Base-by-base conservation (phyloP, 1,139 yeast genomes). In the Kurtzmaniella quercitrusa region DNA sequence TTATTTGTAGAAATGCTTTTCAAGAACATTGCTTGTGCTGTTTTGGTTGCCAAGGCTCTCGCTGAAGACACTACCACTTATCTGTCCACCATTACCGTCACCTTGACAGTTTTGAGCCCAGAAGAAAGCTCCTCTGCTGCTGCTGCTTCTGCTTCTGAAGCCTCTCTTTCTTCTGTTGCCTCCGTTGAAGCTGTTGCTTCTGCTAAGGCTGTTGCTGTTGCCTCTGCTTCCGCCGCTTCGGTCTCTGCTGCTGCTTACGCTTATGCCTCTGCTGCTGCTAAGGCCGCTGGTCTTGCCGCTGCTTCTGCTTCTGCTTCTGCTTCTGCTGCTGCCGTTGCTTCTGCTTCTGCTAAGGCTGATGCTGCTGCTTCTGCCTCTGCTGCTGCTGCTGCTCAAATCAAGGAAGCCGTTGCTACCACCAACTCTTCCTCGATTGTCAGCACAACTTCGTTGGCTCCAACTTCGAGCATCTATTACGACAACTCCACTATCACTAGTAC, bases 61-160 rank as follows among this genome's bases (percentile, higher is more conserved):
- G 65, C 57, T 34, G 54, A 52, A 38, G 75, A 66, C n/a, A 71
- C 72, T 41, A 73, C 79, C 46, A 75, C 81, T 40, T 55, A 70
- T 39, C 53, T 60, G 19, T 58, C 69, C 39, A 71, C 77, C 37
- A 54, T 72, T 46, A 71, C 76, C 41, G 54, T 70, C 53, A 72
- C 77, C 51, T 62, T 59, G 45, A 72, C 77, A 34, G 53, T 70
- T 49, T 68, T 67, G 59, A 64, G 73, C 42, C 76, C 75, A 38
- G 61, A 63, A 51, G 71, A 70, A 54, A 68, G 67, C 23, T 53
- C 63, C 41, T 61, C 70, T 41, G 40, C 65, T 11, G 48, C 55
- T 47, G 39, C 54, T 48, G 53, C 58, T 23, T 44, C 56, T 15
- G 56, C 51, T 12, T 54, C 59, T 11, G 51, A 55, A 17, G 55